Conservation (phyloP, 495 filamentous ascomycete genomes). For the Penicillium pulvis region DNA sequence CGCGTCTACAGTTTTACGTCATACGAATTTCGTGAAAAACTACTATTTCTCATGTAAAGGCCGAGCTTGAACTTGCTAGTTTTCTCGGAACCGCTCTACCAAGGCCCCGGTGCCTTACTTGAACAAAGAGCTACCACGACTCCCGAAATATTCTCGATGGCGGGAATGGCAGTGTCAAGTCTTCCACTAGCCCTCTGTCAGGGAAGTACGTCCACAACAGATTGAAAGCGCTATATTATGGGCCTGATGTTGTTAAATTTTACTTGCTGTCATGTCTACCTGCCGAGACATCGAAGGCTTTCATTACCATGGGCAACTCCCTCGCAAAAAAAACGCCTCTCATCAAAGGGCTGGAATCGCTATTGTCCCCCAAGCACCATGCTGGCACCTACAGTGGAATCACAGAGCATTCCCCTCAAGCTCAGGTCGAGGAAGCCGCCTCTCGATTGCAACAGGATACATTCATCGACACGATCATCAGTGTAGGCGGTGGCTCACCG, state of each 20-base stretch:
- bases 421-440: not conserved
- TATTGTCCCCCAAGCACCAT: not conserved
- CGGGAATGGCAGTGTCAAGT: not conserved
- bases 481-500: constrained; percentile 2
- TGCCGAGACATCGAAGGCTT: not conserved
- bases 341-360: not conserved
- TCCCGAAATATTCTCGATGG: not conserved
- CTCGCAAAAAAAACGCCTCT: not conserved
- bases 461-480: constrained; percentile 1
- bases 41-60: no score
- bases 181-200: not conserved
- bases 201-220: not conserved
- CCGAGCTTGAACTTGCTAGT: no score
- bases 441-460: not conserved
- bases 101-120: no score
- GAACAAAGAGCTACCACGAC: constrained; percentile 1
- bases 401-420: not conserved
- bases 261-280: no score
- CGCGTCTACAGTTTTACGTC: no score
- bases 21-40: no score
- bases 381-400: constrained; percentile 1
- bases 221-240: no score
- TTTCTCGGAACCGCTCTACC: no score
- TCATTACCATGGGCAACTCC: not conserved
- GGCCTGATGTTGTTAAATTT: no score